Percentiles rank a stretch among this genome's conserved stretches.
These are phyloP conservation scores for Fusarium sororula DNA, from an alignment of 2,329 filamentous ascomycete genomes.

Conservation along the genomic window DNA sequence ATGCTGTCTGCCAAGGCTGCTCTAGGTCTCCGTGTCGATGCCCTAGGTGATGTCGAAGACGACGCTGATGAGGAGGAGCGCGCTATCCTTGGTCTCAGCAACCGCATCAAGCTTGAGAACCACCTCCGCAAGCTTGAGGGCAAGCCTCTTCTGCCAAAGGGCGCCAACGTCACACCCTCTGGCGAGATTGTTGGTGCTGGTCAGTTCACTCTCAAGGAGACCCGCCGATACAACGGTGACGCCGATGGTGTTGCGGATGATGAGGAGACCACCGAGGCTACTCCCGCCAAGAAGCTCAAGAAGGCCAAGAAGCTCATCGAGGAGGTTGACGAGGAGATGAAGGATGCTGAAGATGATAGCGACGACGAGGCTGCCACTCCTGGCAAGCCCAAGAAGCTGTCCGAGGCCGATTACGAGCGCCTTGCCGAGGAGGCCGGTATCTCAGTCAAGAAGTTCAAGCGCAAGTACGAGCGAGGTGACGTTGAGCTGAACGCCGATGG, in stretches of 20 bases:
- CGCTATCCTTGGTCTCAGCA: conserved; percentile 77
- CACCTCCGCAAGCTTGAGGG: conserved; percentile 83
- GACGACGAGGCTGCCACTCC: conserved; percentile 47
- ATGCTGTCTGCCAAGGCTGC: conserved; percentile 94
- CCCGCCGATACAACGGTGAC: conserved; percentile 92
- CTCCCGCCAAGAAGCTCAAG: conserved; percentile 48
- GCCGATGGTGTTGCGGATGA: conserved; percentile 83
- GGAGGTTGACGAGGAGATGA: conserved; percentile 56
- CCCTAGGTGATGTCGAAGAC: conserved; percentile 66
- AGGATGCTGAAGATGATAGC: conserved; percentile 54
- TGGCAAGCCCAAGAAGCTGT: conserved; percentile 56
- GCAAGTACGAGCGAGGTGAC: conserved; percentile 80
- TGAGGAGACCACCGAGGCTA: conserved; percentile 57
- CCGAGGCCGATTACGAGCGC: conserved; percentile 65
- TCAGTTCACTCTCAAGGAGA: conserved; percentile 93
- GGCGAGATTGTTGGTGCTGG: conserved; percentile 70
- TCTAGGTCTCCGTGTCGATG: conserved; percentile 91
- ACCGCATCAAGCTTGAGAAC: conserved; percentile 78
- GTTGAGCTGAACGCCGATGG: conserved; percentile 73
- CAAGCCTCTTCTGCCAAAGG: conserved; percentile 84
- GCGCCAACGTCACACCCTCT: conserved; percentile 78
- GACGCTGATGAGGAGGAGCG: conserved; percentile 90
- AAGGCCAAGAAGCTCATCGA: conserved; percentile 55
- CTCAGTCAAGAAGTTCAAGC: conserved; percentile 79
- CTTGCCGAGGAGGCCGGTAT: conserved; percentile 74